These are phyloP conservation scores for Rheum nobile DNA, from an alignment of 148 eudicot genomes.

Conservation along the genomic window DNA sequence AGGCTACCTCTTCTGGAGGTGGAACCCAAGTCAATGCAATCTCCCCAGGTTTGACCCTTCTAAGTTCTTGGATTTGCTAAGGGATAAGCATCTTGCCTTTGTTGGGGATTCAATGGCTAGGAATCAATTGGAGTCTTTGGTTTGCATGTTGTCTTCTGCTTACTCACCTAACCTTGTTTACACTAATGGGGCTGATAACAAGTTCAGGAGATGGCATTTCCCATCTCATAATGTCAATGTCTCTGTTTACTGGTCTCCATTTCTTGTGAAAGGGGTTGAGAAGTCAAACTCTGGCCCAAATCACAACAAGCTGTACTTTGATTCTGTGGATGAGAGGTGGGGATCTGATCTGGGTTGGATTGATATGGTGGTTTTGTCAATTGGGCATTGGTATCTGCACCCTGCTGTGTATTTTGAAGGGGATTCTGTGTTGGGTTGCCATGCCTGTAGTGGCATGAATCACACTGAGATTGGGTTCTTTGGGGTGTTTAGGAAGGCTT, in stretches of 20 bases:
- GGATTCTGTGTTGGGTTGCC: conserved; percentile 54
- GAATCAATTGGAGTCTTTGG: conserved; percentile 77
- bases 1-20: conserved; percentile 70
- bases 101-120: conserved; percentile 94
- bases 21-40: conserved; percentile 59
- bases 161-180: conserved; percentile 47
- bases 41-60: conserved; percentile 63
- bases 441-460: conserved; percentile 26
- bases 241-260: conserved; percentile 84
- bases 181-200: conserved; percentile 54
- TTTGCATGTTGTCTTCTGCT: conserved; percentile 58
- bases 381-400: conserved; percentile 90
- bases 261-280: conserved; percentile 65
- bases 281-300: conserved; percentile 23
- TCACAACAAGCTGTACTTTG: conserved; percentile 48
- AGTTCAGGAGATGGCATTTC: conserved; percentile 66
- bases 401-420: conserved; percentile 61
- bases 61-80: conserved; percentile 38
- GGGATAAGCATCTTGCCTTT: conserved; percentile 71
- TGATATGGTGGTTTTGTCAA: conserved; percentile 68
- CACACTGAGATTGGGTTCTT: conserved; percentile 57
- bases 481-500: conserved; percentile 56
- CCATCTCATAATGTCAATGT: conserved; percentile 47
- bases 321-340: conserved; percentile 67
- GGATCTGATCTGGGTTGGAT: conserved; percentile 47